Percentiles rank a stretch among this genome's conserved stretches.
Evolutionary conservation across 805 yeast species (phyloP).

Genomic region (Citeromyces matritensis): DNA sequence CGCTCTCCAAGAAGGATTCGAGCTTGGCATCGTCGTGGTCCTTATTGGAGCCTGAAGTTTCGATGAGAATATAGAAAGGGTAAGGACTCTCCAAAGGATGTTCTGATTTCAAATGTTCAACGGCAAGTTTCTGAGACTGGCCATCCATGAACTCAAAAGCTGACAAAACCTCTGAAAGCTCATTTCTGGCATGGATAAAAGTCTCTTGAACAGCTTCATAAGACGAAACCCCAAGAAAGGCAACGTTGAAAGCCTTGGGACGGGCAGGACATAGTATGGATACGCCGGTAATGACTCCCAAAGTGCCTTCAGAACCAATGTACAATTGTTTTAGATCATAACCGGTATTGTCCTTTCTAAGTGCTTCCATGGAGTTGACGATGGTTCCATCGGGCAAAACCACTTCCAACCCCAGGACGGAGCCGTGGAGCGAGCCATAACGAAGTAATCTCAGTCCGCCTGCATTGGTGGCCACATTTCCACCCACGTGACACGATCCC

Average conservation of each 20-base stretch:
- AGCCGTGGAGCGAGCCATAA: slow-evolving; percentile 87
- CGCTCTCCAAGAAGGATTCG: slow-evolving; percentile 67
- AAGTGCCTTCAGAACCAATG: slow-evolving; percentile 88
- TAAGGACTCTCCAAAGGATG: slow-evolving; percentile 56
- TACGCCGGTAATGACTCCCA: slow-evolving; percentile 83
- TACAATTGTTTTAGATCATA: slow-evolving; percentile 85
- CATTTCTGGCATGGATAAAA: slow-evolving; percentile 63
- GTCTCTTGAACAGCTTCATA: slow-evolving; percentile 78
- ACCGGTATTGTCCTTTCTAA: slow-evolving; percentile 92
- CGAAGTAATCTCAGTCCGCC: slow-evolving; percentile 83
- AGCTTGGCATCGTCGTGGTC: slow-evolving; percentile 89
- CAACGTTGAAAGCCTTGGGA: slow-evolving; percentile 77
- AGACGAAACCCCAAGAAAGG: slow-evolving; percentile 68
- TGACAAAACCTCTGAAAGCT: slow-evolving; percentile 72
- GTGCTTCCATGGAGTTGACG: slow-evolving; percentile 63
- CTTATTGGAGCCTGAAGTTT: slow-evolving; percentile 89
- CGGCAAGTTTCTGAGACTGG: slow-evolving; percentile 50
- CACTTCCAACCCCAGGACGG: slow-evolving; percentile 81
- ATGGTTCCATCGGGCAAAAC: slow-evolving; percentile 87
- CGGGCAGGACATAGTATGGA: slow-evolving; percentile 83
- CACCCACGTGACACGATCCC: slow-evolving; percentile 94
- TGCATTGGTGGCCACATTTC: slow-evolving; percentile 90
- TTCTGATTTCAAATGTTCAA: slow-evolving; percentile 36
- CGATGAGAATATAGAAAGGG: slow-evolving; percentile 85
- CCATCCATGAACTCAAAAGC: slow-evolving; percentile 93